A percentile compares a stretch with the other conserved stretches of the same genome.
phyloP scores from a whole-genome alignment of 1,139 yeast species.

The Candida glucosophila region DNA sequence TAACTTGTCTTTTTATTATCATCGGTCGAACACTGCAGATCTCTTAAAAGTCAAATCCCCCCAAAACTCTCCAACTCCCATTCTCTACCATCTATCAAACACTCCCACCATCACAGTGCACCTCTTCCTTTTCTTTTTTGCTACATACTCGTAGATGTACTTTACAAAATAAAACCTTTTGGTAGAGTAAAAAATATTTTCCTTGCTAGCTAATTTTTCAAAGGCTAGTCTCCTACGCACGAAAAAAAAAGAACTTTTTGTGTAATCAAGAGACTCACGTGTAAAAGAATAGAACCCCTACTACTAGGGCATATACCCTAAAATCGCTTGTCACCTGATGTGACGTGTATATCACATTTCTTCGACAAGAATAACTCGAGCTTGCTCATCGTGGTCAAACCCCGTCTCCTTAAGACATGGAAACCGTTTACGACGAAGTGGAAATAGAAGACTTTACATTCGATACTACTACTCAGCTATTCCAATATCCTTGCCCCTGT shows the following conservation, averaged over 20 bases:
- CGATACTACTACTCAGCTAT: constrained; percentile 70
- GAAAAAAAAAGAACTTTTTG: too few species aligned
- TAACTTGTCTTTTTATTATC: constrained; percentile 7
- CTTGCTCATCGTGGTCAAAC: constrained; percentile 1
- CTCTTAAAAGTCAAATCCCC: background rate
- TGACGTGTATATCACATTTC: too few species aligned
- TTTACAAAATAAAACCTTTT: background rate
- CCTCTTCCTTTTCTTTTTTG: too few species aligned
- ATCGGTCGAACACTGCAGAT: too few species aligned
- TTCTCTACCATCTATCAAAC: background rate
- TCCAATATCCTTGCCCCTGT: constrained; percentile 97
- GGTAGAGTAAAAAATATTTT: background rate
- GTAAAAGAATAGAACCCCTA: too few species aligned
- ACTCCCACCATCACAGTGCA: too few species aligned
- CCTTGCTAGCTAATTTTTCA: too few species aligned
- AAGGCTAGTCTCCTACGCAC: too few species aligned
- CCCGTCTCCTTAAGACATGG: constrained; percentile 17
- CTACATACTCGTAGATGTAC: background rate
- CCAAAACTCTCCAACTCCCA: constrained; percentile 1
- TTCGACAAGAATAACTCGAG: too few species aligned
- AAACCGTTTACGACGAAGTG: constrained; percentile 79
- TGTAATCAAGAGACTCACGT: too few species aligned
- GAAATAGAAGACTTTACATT: constrained; percentile 96
- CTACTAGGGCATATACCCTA: too few species aligned
- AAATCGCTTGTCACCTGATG: too few species aligned